A percentile compares a stretch with the other conserved stretches of the same genome.
Evolutionary conservation across 306 rosid species (phyloP).

Genomic region (Clitoria ternatea): DNA sequence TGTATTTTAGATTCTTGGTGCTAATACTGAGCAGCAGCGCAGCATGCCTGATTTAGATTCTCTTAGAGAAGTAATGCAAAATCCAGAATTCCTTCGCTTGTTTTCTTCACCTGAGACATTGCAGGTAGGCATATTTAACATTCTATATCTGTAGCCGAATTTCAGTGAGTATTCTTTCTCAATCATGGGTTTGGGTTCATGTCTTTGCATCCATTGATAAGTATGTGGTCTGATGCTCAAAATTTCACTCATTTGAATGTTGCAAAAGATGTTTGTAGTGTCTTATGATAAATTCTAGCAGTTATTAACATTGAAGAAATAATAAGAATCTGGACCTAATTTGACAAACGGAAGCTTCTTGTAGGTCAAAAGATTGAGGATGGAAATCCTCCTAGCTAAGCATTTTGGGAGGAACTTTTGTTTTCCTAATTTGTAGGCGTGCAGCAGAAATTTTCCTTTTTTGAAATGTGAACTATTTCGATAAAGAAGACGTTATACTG

Average conservation of each 20-base stretch:
- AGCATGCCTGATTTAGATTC: constrained; percentile 65
- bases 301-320: constrained; percentile 20
- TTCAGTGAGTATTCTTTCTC: background rate
- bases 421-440: background rate
- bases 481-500: background rate
- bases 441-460: background rate
- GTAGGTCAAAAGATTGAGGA: constrained; percentile 1
- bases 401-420: background rate
- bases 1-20: constrained; percentile 53
- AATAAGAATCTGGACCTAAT: background rate
- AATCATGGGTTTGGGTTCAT: background rate
- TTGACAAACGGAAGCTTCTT: background rate
- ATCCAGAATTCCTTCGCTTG: constrained; percentile 73
- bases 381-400: background rate
- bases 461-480: background rate
- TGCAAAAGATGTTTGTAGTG: background rate
- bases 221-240: constrained; percentile 5
- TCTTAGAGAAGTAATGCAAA: constrained; percentile 81
- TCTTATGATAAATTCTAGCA: background rate
- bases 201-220: background rate
- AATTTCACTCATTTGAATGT: background rate
- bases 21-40: constrained; percentile 56
- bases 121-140: constrained; percentile 53
- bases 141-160: constrained; percentile 17
- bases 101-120: constrained; percentile 81